Percentiles rank a stretch among this genome's conserved stretches.
Evolutionary conservation across 1,139 yeast species (phyloP).

Genomic region (Taphrina wiesneri): DNA sequence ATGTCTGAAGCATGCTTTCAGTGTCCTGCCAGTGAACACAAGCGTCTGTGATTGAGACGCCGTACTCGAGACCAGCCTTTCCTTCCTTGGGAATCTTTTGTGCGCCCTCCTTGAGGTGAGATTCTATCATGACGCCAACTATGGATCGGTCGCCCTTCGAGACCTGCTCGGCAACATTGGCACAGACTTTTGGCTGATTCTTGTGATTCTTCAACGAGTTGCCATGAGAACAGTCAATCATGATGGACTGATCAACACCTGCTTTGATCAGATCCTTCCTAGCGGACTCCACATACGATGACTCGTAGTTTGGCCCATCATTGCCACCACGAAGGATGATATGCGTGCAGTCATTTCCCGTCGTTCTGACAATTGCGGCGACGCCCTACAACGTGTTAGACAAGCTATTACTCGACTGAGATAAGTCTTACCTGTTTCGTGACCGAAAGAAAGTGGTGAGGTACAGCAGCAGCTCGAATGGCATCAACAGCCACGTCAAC

Average conservation of each 20-base stretch:
- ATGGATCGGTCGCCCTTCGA: constrained; percentile 74
- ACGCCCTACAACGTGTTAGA: constrained; percentile 79
- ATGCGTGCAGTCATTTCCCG: constrained; percentile 53
- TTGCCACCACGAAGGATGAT: constrained; percentile 95
- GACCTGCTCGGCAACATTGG: constrained; percentile 77
- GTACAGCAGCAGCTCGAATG: constrained; percentile 82
- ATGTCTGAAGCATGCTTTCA: constrained; percentile 69
- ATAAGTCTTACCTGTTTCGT: constrained; percentile 95
- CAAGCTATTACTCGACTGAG: constrained; percentile 45
- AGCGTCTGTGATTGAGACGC: constrained; percentile 95
- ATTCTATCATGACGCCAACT: constrained; percentile 95
- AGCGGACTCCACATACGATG: constrained; percentile 70
- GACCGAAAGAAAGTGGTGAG: constrained; percentile 96
- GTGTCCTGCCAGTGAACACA: constrained; percentile 94
- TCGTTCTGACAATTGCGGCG: constrained; percentile 51
- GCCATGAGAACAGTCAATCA: constrained; percentile 98
- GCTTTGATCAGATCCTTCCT: constrained; percentile 59
- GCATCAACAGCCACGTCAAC: constrained; percentile 93
- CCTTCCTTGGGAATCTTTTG: constrained; percentile 68
- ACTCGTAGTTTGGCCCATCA: constrained; percentile 88
- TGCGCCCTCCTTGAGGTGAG: constrained; percentile 87
- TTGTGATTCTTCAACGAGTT: constrained; percentile 91
- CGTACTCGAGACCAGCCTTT: constrained; percentile 77
- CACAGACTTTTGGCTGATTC: constrained; percentile 88
- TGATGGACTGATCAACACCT: constrained; percentile 54